Percentiles rank a stretch among this genome's conserved stretches.
These are phyloP conservation scores for Coniosporium tulheliwenetii DNA, from an alignment of 2,329 filamentous ascomycete genomes.

Conservation along the genomic window DNA sequence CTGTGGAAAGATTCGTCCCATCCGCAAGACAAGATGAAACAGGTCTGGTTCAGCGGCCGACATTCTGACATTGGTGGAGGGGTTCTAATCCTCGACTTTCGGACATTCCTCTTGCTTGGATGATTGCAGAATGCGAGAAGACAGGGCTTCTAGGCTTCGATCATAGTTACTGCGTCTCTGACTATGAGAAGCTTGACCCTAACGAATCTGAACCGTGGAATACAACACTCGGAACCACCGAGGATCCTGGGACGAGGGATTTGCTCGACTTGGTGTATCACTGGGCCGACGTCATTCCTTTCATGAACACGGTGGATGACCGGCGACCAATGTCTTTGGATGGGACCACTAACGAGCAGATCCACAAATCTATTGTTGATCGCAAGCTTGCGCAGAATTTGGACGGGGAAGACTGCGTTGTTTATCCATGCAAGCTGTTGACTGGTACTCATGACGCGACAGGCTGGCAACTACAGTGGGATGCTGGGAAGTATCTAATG, in stretches of 20 bases:
- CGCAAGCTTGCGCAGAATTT: background rate
- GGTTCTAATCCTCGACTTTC: background rate
- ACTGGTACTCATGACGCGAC: background rate
- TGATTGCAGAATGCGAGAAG: slow-evolving; percentile 5
- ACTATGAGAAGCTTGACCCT: slow-evolving; percentile 5
- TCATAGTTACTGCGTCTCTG: slow-evolving; percentile 11
- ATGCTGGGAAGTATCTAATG: background rate
- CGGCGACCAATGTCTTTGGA: no score
- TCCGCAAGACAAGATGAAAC: background rate
- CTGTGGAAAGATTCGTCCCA: slow-evolving; percentile 19
- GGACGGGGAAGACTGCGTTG: background rate
- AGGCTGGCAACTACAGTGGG: background rate
- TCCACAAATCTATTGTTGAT: slow-evolving; percentile 8
- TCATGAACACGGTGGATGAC: no score
- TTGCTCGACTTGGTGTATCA: slow-evolving; percentile 14
- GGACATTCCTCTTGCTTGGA: slow-evolving; percentile 2
- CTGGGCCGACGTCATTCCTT: slow-evolving; percentile 6
- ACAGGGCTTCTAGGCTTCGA: slow-evolving; percentile 20
- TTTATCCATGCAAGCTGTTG: background rate
- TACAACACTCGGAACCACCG: slow-evolving; percentile 14
- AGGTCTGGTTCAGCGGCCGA: slow-evolving; percentile 1
- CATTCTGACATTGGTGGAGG: slow-evolving; percentile 1
- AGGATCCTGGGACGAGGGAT: slow-evolving; percentile 13
- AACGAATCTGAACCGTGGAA: slow-evolving; percentile 3
- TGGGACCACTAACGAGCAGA: slow-evolving; percentile 16